These are phyloP conservation scores for Podochytrium sp. DNA, from an alignment of 192 early-diverging fungal genomes.

Conservation along the genomic window DNA sequence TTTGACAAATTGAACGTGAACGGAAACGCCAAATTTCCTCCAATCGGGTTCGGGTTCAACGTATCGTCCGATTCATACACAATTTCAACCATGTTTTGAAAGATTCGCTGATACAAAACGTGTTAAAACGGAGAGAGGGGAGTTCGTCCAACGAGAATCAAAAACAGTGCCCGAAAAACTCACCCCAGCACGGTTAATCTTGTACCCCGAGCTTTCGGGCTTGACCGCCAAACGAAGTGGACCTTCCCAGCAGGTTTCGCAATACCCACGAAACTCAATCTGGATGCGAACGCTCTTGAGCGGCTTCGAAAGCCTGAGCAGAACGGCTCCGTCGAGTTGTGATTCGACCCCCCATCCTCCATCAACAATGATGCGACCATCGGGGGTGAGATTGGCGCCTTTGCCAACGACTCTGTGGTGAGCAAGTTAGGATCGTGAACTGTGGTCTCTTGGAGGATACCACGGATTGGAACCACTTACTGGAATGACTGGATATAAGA, in stretches of 20 bases:
- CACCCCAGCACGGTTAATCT: background rate
- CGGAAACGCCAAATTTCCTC: background rate
- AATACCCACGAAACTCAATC: background rate
- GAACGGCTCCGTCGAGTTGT: background rate
- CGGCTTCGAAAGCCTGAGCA: background rate
- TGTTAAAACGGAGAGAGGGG: too few species aligned
- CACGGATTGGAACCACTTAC: too few species aligned
- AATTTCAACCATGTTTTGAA: conserved; percentile 14
- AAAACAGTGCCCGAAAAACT: too few species aligned
- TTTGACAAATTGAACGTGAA: background rate
- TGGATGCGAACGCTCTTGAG: conserved; percentile 1
- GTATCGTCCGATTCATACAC: conserved; percentile 13
- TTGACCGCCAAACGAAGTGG: background rate
- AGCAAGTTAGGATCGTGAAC: too few species aligned
- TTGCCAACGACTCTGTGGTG: background rate
- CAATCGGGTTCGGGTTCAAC: conserved; percentile 11
- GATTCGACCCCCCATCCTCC: conserved; percentile 19
- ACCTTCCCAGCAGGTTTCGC: conserved; percentile 7
- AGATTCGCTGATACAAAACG: too few species aligned
- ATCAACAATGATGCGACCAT: background rate
- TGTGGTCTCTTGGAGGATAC: too few species aligned
- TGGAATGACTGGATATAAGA: too few species aligned
- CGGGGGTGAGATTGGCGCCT: background rate
- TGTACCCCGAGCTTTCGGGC: background rate
- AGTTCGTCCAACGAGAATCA: too few species aligned